Percentiles rank a stretch among this genome's conserved stretches.
phyloP scores from a whole-genome alignment of 345 rosid species.

The Rhodamnia argentea region DNA sequence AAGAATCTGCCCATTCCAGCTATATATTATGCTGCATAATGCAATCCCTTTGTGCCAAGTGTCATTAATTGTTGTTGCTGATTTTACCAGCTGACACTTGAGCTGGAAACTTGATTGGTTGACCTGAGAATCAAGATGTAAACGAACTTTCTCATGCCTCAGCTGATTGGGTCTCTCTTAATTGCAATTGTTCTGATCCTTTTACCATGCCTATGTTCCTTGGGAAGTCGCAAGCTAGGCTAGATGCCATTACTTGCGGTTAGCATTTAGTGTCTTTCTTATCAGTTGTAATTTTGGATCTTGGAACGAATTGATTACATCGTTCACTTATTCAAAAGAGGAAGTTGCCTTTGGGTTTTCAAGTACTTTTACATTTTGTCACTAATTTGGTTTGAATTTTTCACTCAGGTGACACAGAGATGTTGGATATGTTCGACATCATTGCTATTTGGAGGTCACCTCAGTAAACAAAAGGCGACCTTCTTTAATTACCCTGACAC shows the following conservation, averaged over 20 bases:
- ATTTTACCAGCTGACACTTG: neutral
- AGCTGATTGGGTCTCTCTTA: neutral
- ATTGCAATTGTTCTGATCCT: neutral
- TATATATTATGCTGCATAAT: neutral
- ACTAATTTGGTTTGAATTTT: neutral
- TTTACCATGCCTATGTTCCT: neutral
- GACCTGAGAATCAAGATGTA: neutral
- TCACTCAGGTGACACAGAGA: neutral
- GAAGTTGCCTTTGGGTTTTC: neutral
- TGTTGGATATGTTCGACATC: neutral
- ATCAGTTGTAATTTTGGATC: neutral
- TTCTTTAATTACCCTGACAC: neutral
- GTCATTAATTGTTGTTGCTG: neutral
- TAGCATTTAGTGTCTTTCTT: neutral
- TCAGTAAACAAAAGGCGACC: neutral
- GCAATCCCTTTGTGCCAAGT: neutral
- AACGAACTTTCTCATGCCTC: neutral
- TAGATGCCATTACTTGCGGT: neutral
- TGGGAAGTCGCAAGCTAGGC: neutral
- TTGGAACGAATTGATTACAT: neutral
- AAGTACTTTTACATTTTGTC: neutral
- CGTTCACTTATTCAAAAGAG: neutral
- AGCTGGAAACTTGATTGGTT: neutral
- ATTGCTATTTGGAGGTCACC: neutral
- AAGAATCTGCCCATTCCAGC: neutral